Percentiles rank a stretch among this genome's conserved stretches.
phyloP scores from a whole-genome alignment of 805 yeast species.

The Dipodascus albidus region DNA sequence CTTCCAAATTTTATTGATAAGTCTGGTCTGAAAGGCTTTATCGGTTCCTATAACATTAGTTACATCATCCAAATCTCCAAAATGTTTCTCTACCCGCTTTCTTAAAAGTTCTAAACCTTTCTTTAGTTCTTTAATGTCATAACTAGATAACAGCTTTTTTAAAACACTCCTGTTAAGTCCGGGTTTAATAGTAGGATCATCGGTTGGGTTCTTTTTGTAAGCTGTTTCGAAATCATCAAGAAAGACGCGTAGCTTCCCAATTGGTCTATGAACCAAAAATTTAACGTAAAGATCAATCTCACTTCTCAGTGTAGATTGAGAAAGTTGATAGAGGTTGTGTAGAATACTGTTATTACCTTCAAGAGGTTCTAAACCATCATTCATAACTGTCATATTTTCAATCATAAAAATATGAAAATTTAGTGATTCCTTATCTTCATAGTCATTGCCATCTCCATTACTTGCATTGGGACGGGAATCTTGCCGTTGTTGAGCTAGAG shows the following conservation, averaged over 20 bases:
- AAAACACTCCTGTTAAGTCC: conserved; percentile 52
- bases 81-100: conserved; percentile 45
- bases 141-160: conserved; percentile 42
- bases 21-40: conserved; percentile 4
- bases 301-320: conserved; percentile 13
- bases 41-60: not conserved
- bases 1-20: conserved; percentile 56
- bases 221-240: conserved; percentile 51
- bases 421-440: conserved; percentile 27
- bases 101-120: conserved; percentile 44
- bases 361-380: conserved; percentile 23
- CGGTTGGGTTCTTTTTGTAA: conserved; percentile 27
- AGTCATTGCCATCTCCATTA: conserved; percentile 10
- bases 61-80: conserved; percentile 17
- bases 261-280: conserved; percentile 37
- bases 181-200: conserved; percentile 44
- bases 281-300: conserved; percentile 33
- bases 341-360: conserved; percentile 3
- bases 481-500: conserved; percentile 6
- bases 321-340: conserved; percentile 4
- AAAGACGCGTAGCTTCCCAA: conserved; percentile 60
- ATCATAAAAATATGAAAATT: conserved; percentile 37
- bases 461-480: conserved; percentile 12
- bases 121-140: conserved; percentile 48
- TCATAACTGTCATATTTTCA: conserved; percentile 42